Evolutionary conservation across 306 rosid species (phyloP).

Genomic region (Gastrolobium villosum): DNA sequence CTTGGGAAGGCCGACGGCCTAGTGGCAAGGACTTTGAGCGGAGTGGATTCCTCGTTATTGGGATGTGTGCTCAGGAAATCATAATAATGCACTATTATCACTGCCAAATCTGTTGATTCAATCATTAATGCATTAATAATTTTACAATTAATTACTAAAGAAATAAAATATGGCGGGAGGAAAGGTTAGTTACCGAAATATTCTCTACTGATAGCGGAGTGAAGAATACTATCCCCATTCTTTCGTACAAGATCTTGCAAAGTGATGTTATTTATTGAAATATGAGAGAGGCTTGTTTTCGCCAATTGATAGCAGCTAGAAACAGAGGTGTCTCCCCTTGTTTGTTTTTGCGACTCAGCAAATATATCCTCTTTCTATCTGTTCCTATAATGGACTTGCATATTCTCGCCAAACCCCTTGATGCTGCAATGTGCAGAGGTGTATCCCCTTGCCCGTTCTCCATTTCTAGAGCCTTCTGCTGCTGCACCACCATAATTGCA

Average conservation of each 20-base stretch:
- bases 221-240: slow-evolving; percentile 50
- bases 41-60: slow-evolving; percentile 29
- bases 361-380: background rate
- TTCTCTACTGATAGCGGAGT: slow-evolving; percentile 38
- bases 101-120: slow-evolving; percentile 43
- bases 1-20: slow-evolving; percentile 48
- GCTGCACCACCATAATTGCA: background rate
- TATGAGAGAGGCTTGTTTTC: background rate
- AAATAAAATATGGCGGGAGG: no score
- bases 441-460: slow-evolving; percentile 17
- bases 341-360: background rate
- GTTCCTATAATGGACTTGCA: slow-evolving; percentile 31
- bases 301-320: slow-evolving; percentile 45
- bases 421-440: slow-evolving; percentile 46
- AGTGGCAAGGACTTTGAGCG: slow-evolving; percentile 48
- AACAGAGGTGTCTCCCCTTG: slow-evolving; percentile 42
- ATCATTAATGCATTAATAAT: no score
- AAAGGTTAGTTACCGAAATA: slow-evolving; percentile 35
- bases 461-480: background rate
- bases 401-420: slow-evolving; percentile 21
- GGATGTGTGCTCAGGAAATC: slow-evolving; percentile 24
- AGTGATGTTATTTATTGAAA: background rate
- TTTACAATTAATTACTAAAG: no score
- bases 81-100: slow-evolving; percentile 39
- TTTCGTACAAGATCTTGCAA: slow-evolving; percentile 25